Evolutionary conservation across 257 asterid species (phyloP).

Genomic region (Eustoma russellianum): DNA sequence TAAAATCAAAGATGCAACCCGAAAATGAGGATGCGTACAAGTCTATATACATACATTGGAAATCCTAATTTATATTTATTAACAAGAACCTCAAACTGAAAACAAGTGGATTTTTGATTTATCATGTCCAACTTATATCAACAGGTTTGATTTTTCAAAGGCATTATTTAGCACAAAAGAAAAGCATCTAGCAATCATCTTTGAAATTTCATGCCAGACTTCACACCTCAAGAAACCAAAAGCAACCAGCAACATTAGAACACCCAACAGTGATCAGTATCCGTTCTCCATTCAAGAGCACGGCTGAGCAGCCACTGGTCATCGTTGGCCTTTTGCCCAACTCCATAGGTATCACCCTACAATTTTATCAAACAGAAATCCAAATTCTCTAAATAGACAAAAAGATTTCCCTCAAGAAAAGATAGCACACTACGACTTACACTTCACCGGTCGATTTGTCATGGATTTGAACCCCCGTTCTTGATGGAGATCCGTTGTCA

Average conservation of each 20-base stretch:
- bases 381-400: no score
- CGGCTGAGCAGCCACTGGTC: slow-evolving; percentile 46
- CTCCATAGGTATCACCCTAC: no score
- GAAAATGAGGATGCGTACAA: background rate
- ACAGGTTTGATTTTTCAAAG: background rate
- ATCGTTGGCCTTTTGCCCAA: no score
- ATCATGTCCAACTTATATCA: no score
- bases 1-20: no score
- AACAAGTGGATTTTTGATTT: no score
- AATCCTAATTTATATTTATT: background rate
- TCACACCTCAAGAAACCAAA: slow-evolving; percentile 97
- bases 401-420: no score
- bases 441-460: slow-evolving; percentile 48
- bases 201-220: background rate
- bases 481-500: slow-evolving; percentile 29
- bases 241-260: slow-evolving; percentile 49
- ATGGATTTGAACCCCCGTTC: slow-evolving; percentile 35
- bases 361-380: no score
- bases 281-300: slow-evolving; percentile 54
- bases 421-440: slow-evolving; percentile 19
- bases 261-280: slow-evolving; percentile 53
- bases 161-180: background rate
- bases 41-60: background rate
- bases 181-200: background rate
- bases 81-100: no score